phyloP scores from a whole-genome alignment of 352 stramenopile species.

The Pythium pectinolyticum region DNA sequence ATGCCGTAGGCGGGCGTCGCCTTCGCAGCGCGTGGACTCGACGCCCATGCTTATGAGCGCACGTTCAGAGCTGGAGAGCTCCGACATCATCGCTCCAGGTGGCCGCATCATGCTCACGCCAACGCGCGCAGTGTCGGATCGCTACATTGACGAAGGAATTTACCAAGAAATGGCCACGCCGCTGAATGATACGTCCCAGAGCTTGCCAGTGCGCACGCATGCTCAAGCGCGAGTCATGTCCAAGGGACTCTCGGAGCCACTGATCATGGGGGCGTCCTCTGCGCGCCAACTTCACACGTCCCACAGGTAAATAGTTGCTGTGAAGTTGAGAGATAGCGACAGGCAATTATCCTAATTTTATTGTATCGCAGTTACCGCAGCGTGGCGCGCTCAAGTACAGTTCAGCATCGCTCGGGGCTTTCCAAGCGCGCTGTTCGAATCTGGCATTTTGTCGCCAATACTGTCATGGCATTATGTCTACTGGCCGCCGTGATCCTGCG shows the following conservation, averaged over 20 bases:
- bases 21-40: constrained; percentile 20
- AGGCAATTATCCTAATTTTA: not conserved
- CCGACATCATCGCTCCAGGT: constrained; percentile 29
- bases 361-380: constrained; percentile 9
- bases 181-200: constrained; percentile 9
- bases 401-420: not conserved
- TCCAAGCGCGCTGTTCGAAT: constrained; percentile 5
- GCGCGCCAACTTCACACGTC: constrained; percentile 6
- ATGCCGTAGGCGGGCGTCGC: constrained; percentile 12
- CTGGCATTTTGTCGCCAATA: constrained; percentile 20
- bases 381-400: not conserved
- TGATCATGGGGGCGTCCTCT: constrained; percentile 12
- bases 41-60: constrained; percentile 35
- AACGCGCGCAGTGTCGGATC: constrained; percentile 5
- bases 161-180: constrained; percentile 23
- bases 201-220: constrained; percentile 4
- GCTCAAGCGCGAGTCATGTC: not conserved
- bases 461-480: constrained; percentile 44
- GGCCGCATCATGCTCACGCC: constrained; percentile 31
- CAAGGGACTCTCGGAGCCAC: constrained; percentile 19
- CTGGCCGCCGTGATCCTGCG: constrained; percentile 49
- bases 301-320: constrained; percentile 1
- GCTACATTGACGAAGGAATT: not conserved
- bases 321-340: not conserved
- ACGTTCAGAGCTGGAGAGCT: constrained; percentile 17